phyloP scores from a whole-genome alignment of 2,329 filamentous ascomycete genomes.

The Trichoderma citrinoviride region DNA sequence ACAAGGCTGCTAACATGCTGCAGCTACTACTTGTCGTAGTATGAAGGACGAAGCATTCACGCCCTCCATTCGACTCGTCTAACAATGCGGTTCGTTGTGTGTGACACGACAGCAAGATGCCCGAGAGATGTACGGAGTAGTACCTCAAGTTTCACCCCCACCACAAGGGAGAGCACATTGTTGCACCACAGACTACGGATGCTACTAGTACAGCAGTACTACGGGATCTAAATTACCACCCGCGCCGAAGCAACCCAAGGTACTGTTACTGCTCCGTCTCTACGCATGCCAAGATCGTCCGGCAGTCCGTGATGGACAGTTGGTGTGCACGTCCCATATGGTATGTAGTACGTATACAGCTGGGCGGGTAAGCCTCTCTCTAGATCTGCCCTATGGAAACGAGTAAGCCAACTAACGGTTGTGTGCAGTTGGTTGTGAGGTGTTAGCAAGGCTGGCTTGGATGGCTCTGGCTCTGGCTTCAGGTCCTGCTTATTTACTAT shows the following conservation, averaged over 20 bases:
- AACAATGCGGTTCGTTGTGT: neutral
- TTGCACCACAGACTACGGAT: neutral
- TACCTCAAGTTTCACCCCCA: neutral
- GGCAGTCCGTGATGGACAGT: slow-evolving; percentile 2
- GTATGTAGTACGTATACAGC: neutral
- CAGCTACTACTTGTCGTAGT: neutral
- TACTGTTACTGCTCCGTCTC: neutral
- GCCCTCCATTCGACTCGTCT: neutral
- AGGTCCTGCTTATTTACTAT: too few relatives aligned
- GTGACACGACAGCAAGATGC: neutral
- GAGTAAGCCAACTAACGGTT: neutral
- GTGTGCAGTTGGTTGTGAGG: neutral
- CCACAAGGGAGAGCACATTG: neutral
- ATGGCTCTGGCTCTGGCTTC: too few relatives aligned
- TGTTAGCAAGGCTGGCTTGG: neutral
- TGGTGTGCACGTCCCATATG: neutral
- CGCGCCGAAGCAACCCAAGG: neutral
- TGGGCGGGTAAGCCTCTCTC: neutral
- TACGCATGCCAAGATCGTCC: slow-evolving; percentile 2
- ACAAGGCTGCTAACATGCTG: neutral
- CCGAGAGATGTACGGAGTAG: slow-evolving; percentile 4
- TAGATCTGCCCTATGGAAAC: slow-evolving; percentile 2
- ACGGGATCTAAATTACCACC: slow-evolving; percentile 14
- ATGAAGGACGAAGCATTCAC: neutral
- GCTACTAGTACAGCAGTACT: neutral